These are phyloP conservation scores for Globisporangium echinulatum DNA, from an alignment of 352 stramenopile genomes.

Conservation along the genomic window DNA sequence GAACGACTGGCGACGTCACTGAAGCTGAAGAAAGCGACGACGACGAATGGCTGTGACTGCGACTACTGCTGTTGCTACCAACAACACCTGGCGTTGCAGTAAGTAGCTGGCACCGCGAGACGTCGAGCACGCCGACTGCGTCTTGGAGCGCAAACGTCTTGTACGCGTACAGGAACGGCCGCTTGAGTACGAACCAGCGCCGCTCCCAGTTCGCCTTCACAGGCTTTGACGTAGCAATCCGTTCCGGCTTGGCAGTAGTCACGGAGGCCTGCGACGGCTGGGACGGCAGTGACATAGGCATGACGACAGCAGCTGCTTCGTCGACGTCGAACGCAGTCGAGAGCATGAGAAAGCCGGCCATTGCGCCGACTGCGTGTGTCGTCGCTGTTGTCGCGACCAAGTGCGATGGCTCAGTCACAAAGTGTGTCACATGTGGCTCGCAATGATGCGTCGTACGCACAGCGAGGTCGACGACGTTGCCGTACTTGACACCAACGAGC, in stretches of 20 bases:
- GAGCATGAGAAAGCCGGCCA: slow-evolving; percentile 75
- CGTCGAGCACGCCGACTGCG: slow-evolving; percentile 63
- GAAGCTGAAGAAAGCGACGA: slow-evolving; percentile 5
- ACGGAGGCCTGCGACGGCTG: not conserved
- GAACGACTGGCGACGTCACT: not conserved
- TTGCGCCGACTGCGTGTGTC: slow-evolving; percentile 30
- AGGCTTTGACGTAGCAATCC: not conserved
- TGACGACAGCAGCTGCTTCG: slow-evolving; percentile 26
- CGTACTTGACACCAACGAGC: slow-evolving; percentile 33
- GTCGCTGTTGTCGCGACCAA: slow-evolving; percentile 11
- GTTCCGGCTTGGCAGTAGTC: not conserved
- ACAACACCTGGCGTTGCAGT: slow-evolving; percentile 7
- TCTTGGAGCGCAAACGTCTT: slow-evolving; percentile 62
- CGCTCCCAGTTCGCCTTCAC: slow-evolving; percentile 38
- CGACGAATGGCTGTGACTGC: slow-evolving; percentile 1
- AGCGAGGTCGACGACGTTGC: slow-evolving; percentile 24
- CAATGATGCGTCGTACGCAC: not conserved
- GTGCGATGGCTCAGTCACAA: slow-evolving; percentile 50
- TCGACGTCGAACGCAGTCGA: slow-evolving; percentile 40
- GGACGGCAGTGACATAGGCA: slow-evolving; percentile 5
- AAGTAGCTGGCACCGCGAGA: slow-evolving; percentile 56
- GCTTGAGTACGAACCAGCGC: slow-evolving; percentile 78
- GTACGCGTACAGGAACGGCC: slow-evolving; percentile 73
- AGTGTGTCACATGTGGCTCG: slow-evolving; percentile 22
- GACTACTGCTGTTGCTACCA: not conserved